Conservation (phyloP, 768 basidiomycete species). For the Lactarius pseudohatsudake region DNA sequence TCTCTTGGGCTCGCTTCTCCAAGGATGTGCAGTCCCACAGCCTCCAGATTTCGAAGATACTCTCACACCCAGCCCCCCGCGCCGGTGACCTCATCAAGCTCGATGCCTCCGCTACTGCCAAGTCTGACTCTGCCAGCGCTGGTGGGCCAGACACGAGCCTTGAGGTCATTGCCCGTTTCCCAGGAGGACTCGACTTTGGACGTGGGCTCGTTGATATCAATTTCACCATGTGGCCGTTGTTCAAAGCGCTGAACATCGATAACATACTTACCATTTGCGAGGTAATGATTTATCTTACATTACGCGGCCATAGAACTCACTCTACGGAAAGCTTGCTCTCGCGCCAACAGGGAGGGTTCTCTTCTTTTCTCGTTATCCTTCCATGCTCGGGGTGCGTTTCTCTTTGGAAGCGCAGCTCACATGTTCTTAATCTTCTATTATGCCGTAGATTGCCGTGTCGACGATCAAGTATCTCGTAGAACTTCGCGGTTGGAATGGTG, state of each 20-base stretch:
- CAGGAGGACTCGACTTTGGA: slow-evolving; percentile 92
- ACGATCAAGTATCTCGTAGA: slow-evolving; percentile 92
- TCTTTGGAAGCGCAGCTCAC: not conserved
- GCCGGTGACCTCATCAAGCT: slow-evolving; percentile 84
- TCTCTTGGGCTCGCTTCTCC: slow-evolving; percentile 91
- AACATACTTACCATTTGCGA: slow-evolving; percentile 93
- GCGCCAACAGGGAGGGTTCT: slow-evolving; percentile 84
- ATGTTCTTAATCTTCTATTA: slow-evolving; percentile 7
- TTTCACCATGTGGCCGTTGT: slow-evolving; percentile 96
- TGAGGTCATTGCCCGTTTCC: slow-evolving; percentile 87
- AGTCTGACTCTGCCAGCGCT: slow-evolving; percentile 43
- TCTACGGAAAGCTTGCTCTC: slow-evolving; percentile 62
- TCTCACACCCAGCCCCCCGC: slow-evolving; percentile 83
- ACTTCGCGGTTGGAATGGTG: slow-evolving; percentile 89
- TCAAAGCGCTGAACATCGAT: slow-evolving; percentile 89
- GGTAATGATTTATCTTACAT: slow-evolving; percentile 41
- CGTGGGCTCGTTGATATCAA: slow-evolving; percentile 90
- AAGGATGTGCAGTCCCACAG: slow-evolving; percentile 94
- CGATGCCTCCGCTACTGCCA: slow-evolving; percentile 66
- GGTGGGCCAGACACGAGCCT: slow-evolving; percentile 48
- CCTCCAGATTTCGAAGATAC: slow-evolving; percentile 83
- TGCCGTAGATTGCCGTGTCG: slow-evolving; percentile 72
- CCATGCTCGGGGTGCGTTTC: slow-evolving; percentile 77
- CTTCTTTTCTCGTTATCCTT: slow-evolving; percentile 86
- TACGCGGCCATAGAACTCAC: not conserved